Base-by-base conservation (phyloP, 176 grass and related monocot genomes). In the Aechmea fasciata region DNA sequence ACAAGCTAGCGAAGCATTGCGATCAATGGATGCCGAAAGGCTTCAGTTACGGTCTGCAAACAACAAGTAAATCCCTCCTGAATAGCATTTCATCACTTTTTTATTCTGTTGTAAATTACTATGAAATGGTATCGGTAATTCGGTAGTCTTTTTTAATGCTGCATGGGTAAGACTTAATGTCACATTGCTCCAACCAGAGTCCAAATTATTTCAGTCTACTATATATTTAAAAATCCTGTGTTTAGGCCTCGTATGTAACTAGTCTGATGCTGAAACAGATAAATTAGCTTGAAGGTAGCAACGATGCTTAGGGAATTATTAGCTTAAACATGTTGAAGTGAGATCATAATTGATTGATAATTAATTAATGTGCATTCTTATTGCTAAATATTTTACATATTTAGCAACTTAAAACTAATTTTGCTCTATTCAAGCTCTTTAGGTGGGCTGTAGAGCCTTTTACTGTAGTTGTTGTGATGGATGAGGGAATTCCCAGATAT, bases 1-100 rank as follows among this genome's bases (percentile, higher is more conserved):
- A 51, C 84, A 99, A 64, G 87, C 89, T 67, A 99, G 75, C 28
- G 94, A 93, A 77, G 87, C 89, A 80, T 93, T 99, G 72, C 75
- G 84, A 63, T 82, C 84, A 71, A 87, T 93, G 71, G 90, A 99
- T 86, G 77, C 70, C 77, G 94, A 99, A 81, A 93, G 87, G 69
- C 94, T 93, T 78, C 94, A 93, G 74, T 70, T 99, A 75, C 83
- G 89, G 59, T 71, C 82, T 51, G 65, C 88, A 52, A 99, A 90
- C 76, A 90, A 10, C 81, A 99, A 93, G 94, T 99, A 75, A 87
- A 78, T 73, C 73, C 64, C 50, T 67, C 29, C 49, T 79, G 33
- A 66, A 5, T 29, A 17, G 13, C n/a, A 9, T 57, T 17, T 57
- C 13, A 41, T 6, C 33, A 41, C 33, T 17, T 17, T 57, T 13